These are phyloP conservation scores for Fusarium sacchari DNA, from an alignment of 2,329 filamentous ascomycete genomes.

Conservation along the genomic window DNA sequence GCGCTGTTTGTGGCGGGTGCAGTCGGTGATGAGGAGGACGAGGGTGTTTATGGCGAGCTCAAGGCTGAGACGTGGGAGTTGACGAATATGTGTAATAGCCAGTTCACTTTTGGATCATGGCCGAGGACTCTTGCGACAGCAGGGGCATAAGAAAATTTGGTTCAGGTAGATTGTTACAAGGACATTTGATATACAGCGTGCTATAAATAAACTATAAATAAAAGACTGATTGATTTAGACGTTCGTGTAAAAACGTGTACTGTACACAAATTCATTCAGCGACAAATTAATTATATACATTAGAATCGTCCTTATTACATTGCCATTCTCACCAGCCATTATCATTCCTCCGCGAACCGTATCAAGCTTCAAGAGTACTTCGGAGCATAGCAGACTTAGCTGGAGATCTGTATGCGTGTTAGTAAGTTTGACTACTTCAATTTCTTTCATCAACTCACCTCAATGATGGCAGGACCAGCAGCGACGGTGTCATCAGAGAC, in stretches of 20 bases:
- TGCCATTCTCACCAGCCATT: neutral
- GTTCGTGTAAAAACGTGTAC: neutral
- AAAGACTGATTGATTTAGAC: no score
- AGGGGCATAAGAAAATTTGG: neutral
- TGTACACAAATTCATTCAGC: neutral
- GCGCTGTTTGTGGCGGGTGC: constrained; percentile 71
- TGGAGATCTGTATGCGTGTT: constrained; percentile 11
- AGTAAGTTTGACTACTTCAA: neutral
- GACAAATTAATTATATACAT: neutral
- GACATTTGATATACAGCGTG: neutral
- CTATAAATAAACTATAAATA: neutral
- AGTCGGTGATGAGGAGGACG: constrained; percentile 59
- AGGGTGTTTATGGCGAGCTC: constrained; percentile 53
- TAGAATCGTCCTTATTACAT: neutral
- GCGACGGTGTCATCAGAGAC: constrained; percentile 52
- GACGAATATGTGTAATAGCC: constrained; percentile 71
- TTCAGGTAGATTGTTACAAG: neutral
- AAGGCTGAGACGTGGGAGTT: constrained; percentile 74
- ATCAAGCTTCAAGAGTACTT: rapidly evolving
- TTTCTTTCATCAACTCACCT: neutral
- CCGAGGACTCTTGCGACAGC: constrained; percentile 2
- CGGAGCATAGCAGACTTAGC: neutral
- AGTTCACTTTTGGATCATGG: constrained; percentile 62
- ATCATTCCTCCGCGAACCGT: neutral
- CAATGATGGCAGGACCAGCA: constrained; percentile 51